Base-by-base conservation (phyloP, 2,329 filamentous ascomycete species). In the Pseudogymnoascus sp. region DNA sequence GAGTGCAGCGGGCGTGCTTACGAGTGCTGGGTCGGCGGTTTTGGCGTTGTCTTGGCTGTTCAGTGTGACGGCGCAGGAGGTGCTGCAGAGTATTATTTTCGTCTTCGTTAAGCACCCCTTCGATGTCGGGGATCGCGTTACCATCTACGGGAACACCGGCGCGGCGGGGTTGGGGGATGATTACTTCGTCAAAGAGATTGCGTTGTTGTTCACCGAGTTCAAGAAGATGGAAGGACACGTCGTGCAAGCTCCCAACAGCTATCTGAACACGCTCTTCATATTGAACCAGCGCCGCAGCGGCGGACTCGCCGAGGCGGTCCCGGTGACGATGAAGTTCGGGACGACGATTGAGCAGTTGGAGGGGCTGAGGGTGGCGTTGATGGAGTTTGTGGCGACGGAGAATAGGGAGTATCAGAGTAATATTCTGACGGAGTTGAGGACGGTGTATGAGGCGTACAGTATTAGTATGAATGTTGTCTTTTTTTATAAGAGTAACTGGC, bases 211-310 rank as follows among this genome's bases (percentile, higher is more conserved):
- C 74, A 97, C 93, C 12, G 93, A 97, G 72, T 97, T 97, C 79
- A 97, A 97, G 81, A 97, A 97, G 80, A 93, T 97, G 90, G 89
- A 97, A 75, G 93, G 93, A 1, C 92, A 97, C 70, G 88, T 97
- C 23, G 93, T 97, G 0, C 93, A 97, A 75, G 93, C 93, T 0
- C 93, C 93, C 10, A 97, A 97, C 81, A 95, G 89, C 64, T 86
- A 96, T 38, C 83, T 97, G 63, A 97, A 97, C 76, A 91, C 85
- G 0, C 82, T 97, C 0, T 97, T 97, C 76, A 96, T 97, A 66
- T 86, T 97, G 50, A 97, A 97, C 75, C 92, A 96, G 77, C 87
- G 93, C 53, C 89, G 93, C 62, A 95, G 91, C 35, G 92, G 92
- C 67, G 89, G 88, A 4, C 81, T 97, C 4, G 92, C 93, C 1